These are phyloP conservation scores for Cyberlindnera maritima DNA, from an alignment of 805 yeast species.

Conservation along the genomic window DNA sequence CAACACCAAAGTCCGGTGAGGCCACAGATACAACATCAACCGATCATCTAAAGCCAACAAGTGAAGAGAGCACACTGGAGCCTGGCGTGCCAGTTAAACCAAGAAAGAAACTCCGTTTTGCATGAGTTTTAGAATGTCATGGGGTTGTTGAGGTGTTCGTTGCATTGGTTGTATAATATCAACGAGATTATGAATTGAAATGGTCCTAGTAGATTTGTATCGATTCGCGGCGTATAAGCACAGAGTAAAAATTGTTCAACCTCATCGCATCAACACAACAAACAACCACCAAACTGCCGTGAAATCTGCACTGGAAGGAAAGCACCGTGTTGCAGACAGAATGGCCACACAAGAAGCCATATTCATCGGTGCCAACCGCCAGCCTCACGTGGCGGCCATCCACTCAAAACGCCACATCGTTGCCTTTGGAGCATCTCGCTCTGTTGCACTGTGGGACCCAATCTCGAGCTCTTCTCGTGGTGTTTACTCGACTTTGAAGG, in stretches of 20 bases:
- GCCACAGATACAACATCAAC: neutral
- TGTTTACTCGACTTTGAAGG: conserved; percentile 53
- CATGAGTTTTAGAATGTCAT: neutral
- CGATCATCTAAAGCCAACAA: no score
- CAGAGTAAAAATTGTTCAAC: neutral
- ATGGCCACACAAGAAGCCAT: conserved; percentile 45
- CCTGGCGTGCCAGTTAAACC: neutral
- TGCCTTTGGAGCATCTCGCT: conserved; percentile 71
- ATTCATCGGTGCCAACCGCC: conserved; percentile 72
- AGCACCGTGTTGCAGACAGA: neutral
- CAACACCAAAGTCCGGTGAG: neutral
- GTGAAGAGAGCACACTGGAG: neutral
- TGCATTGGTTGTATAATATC: no score
- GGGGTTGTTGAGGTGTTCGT: no score
- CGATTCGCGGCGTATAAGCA: neutral
- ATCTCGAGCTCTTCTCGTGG: conserved; percentile 41
- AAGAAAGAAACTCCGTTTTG: conserved; percentile 14
- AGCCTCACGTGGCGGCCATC: conserved; percentile 57
- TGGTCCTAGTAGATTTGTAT: neutral
- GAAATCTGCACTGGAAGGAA: no score
- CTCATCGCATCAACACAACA: conserved; percentile 1
- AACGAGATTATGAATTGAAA: no score
- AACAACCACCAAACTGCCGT: neutral
- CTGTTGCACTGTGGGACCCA: conserved; percentile 72
- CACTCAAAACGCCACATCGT: conserved; percentile 37